A percentile compares a stretch with the other conserved stretches of the same genome.
Conservation (phyloP, 495 filamentous ascomycete genomes). For the Schizothecium vesticola region DNA sequence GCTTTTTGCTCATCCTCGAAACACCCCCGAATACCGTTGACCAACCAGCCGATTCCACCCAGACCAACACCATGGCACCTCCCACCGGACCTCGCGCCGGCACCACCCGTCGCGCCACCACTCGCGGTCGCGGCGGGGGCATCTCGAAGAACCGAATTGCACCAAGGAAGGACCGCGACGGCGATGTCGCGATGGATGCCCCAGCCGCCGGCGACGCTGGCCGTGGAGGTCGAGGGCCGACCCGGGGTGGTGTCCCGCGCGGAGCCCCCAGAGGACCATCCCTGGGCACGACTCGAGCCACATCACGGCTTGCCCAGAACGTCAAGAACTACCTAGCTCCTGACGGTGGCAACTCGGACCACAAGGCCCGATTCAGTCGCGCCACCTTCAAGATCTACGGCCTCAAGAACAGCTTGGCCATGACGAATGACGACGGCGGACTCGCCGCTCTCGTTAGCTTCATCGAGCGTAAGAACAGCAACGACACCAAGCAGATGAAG, state of each 20-base stretch:
- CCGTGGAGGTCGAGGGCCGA: slow-evolving; percentile 16
- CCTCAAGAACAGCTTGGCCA: slow-evolving; percentile 71
- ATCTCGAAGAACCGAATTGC: slow-evolving; percentile 60
- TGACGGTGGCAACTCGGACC: neutral
- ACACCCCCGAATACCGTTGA: neutral
- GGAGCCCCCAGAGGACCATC: slow-evolving; percentile 1
- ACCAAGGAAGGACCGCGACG: slow-evolving; percentile 65
- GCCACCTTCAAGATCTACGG: slow-evolving; percentile 56
- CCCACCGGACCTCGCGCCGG: slow-evolving; percentile 31
- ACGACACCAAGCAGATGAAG: slow-evolving; percentile 51
- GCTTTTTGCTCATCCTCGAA: neutral
- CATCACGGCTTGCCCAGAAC: slow-evolving; percentile 21
- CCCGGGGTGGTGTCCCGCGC: slow-evolving; percentile 8
- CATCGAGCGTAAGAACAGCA: slow-evolving; percentile 71
- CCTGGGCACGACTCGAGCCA: slow-evolving; percentile 6
- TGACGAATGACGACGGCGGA: slow-evolving; percentile 63
- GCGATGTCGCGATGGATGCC: slow-evolving; percentile 74
- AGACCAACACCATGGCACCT: slow-evolving; percentile 34
- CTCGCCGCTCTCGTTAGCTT: slow-evolving; percentile 65
- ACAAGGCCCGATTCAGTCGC: slow-evolving; percentile 24
- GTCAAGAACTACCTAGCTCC: slow-evolving; percentile 14
- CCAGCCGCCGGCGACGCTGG: slow-evolving; percentile 28
- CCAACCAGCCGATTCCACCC: neutral
- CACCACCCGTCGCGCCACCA: neutral
- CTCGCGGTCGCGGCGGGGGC: slow-evolving; percentile 44